These are phyloP conservation scores for Tolypocladium ovalisporum DNA, from an alignment of 2,329 filamentous ascomycete genomes.

Conservation along the genomic window DNA sequence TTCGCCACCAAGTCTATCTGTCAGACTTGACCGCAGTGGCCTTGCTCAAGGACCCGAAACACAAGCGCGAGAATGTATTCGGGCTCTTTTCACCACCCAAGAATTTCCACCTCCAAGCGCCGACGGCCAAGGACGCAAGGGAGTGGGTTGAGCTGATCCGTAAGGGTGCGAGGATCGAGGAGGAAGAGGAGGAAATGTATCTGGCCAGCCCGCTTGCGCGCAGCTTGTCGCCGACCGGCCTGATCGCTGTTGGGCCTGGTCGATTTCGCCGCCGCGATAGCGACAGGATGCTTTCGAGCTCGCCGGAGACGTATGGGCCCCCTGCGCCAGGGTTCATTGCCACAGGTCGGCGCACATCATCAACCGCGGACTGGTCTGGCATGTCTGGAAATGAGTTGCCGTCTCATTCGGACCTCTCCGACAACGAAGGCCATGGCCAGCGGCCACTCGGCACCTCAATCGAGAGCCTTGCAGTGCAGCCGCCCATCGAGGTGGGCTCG, in stretches of 20 bases:
- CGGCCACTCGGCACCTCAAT: slow-evolving; percentile 38
- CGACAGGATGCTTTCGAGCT: slow-evolving; percentile 44
- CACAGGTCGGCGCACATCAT: slow-evolving; percentile 42
- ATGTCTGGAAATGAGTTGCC: slow-evolving; percentile 55
- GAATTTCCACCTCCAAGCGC: slow-evolving; percentile 83
- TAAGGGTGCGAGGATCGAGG: slow-evolving; percentile 69
- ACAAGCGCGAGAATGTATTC: slow-evolving; percentile 78
- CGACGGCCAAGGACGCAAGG: slow-evolving; percentile 61
- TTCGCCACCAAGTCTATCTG: slow-evolving; percentile 79
- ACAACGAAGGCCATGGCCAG: slow-evolving; percentile 46
- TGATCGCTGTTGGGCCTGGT: slow-evolving; percentile 2
- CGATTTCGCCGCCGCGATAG: slow-evolving; percentile 15
- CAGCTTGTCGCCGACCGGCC: slow-evolving; percentile 27
- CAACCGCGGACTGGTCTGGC: slow-evolving; percentile 53
- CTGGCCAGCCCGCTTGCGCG: slow-evolving; percentile 53
- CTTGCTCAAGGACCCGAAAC: slow-evolving; percentile 78
- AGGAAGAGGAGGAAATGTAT: slow-evolving; percentile 78
- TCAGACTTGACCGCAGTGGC: slow-evolving; percentile 87
- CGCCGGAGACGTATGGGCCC: slow-evolving; percentile 42
- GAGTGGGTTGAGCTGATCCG: slow-evolving; percentile 82
- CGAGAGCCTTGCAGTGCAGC: slow-evolving; percentile 35
- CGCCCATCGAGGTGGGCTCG: slow-evolving; percentile 14
- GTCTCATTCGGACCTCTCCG: slow-evolving; percentile 82
- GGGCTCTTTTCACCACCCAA: slow-evolving; percentile 83
- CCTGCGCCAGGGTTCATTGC: slow-evolving; percentile 21